Evolutionary conservation across 768 basidiomycete species (phyloP).

Genomic region (Lentinus tigrinus): DNA sequence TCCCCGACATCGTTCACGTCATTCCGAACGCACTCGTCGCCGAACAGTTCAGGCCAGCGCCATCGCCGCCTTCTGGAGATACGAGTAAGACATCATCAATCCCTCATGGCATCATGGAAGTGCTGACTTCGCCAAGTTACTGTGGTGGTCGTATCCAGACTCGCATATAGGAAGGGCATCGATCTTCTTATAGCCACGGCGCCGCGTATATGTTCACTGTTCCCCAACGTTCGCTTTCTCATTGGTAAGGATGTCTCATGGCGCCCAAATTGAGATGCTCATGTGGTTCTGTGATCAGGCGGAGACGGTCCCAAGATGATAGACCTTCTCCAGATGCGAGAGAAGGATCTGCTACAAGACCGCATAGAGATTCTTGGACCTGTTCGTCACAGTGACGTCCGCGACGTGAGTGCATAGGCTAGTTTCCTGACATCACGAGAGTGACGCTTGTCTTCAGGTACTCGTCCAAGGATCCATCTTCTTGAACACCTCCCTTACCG

Average conservation of each 20-base stretch:
- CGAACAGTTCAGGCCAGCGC: slow-evolving; percentile 75
- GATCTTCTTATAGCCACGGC: slow-evolving; percentile 92
- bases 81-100: slow-evolving; percentile 9
- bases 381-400: slow-evolving; percentile 80
- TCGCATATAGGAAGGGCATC: slow-evolving; percentile 95
- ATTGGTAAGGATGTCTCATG: slow-evolving; percentile 53
- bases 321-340: slow-evolving; percentile 93
- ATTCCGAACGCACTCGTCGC: slow-evolving; percentile 92
- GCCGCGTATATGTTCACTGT: slow-evolving; percentile 81
- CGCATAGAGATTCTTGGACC: slow-evolving; percentile 87
- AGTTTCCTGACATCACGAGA: not conserved
- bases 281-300: slow-evolving; percentile 42
- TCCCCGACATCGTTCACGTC: slow-evolving; percentile 70
- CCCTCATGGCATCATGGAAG: not conserved
- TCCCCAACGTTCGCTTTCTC: slow-evolving; percentile 86
- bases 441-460: slow-evolving; percentile 49
- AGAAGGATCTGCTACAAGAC: slow-evolving; percentile 86
- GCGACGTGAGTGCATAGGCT: slow-evolving; percentile 50
- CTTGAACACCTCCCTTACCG: slow-evolving; percentile 93
- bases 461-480: slow-evolving; percentile 85
- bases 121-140: slow-evolving; percentile 57
- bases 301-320: slow-evolving; percentile 96
- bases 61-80: slow-evolving; percentile 1
- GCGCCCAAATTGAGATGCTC: not conserved
- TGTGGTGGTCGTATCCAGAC: slow-evolving; percentile 84